Evolutionary conservation across 441 rosid genomes (phyloP).

Genomic region (Corymbia calophylla): DNA sequence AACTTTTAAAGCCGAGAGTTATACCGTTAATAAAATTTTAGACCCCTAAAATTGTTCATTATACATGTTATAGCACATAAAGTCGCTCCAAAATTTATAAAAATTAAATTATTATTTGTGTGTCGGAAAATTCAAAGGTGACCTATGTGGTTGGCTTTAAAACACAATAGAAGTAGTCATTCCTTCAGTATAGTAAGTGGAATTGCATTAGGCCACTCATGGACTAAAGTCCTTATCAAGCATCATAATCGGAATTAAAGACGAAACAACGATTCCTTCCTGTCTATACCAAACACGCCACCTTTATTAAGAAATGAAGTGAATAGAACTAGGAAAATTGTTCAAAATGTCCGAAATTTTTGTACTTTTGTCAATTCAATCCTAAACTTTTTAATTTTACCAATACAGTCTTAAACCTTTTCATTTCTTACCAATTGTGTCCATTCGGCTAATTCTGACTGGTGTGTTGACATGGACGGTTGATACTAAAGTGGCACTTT

Average conservation of each 20-base stretch:
- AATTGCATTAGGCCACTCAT: not conserved
- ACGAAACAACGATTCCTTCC: not conserved
- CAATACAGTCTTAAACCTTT: too few relatives aligned
- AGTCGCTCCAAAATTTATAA: not conserved
- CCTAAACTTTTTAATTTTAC: too few relatives aligned
- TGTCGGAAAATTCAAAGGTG: not conserved
- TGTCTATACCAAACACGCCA: not conserved
- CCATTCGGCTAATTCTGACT: too few relatives aligned
- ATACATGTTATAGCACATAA: not conserved
- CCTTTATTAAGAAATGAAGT: not conserved
- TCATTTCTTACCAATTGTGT: too few relatives aligned
- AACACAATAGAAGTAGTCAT: not conserved
- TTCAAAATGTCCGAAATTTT: too few relatives aligned
- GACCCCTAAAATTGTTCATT: not conserved
- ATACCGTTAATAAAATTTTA: rapidly evolving
- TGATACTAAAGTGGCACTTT: too few relatives aligned
- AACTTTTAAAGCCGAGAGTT: not conserved
- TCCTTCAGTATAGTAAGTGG: not conserved
- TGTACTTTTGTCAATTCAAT: too few relatives aligned
- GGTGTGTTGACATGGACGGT: too few relatives aligned
- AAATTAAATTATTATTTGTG: not conserved
- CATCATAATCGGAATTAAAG: not conserved
- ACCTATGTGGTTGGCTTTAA: not conserved
- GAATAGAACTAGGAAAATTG: not conserved
- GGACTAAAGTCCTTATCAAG: not conserved